Base-by-base conservation (phyloP, 306 rosid genomes). In the Glycine latifolia region DNA sequence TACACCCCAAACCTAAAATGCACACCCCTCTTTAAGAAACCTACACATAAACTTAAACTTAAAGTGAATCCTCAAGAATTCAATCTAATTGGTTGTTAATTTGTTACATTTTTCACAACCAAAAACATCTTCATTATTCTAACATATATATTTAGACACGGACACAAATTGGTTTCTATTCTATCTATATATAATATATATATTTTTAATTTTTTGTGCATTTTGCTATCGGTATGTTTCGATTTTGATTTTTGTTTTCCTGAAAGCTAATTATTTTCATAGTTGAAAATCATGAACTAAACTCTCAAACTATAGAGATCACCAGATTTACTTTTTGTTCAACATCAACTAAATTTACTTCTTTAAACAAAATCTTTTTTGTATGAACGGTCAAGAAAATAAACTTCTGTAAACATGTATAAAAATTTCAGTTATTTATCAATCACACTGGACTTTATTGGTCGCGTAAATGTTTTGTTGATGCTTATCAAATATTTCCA, bases 11-110 rank as follows among this genome's bases (percentile, higher is more conserved):
- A 65, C 58, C 70, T 54, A 41, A 70, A 75, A 48, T 83, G 72
- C 70, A 83, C 85, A 56, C 85, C 74, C 10, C 67, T 80, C 83
- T 26, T 26, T 53, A 86, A 75, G 67, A 79, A 53, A 62, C 67
- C 79, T 50, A 31, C 75, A 47, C 11, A 4, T 17, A 61, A n/a
- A 26, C 11, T 4, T 17, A 61, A n/a, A 26, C 76, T 60, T 9
- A 68, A 52, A 62, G 48, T 68, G 69, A 61, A 79, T 10, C 43
- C 20, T 59, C 2, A 68, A 79, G 37, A 79, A 79, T 75, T 71
- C 44, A 50, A 79, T 58, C n/a, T 17, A 44, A 10, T 65, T 52
- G 47, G 41, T 54, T 43, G 0, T 26, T 26, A 26, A 26, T 26
- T 26, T 26, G 31, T 68, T 82, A 63, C 67, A 68, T 3, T 63